Evolutionary conservation across 73 alveolate species (phyloP), one percentile per base, ranked within the genome.

Genomic region (Blepharisma japonicum): DNA sequence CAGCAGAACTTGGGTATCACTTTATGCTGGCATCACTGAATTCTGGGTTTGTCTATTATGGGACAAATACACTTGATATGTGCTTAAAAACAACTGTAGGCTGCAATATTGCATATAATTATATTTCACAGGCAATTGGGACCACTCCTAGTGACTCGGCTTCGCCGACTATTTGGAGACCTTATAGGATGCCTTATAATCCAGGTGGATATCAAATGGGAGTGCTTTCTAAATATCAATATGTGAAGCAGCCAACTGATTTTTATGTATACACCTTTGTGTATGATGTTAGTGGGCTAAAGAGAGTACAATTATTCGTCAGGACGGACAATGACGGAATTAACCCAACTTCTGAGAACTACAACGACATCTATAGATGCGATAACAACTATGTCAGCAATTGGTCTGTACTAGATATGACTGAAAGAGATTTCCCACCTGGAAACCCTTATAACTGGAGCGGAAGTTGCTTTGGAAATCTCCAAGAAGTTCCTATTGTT

Each of bases 191-290:
- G 47, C 74, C 74, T 25, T 61, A 61, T 25, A 61, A 61, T 25
- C 74, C 74, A 25, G 74, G 74, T 18, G 74, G 74, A 39, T 61
- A 61, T 25, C 74, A 61, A 5, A 14, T 14, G 14, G 74, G 74
- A 2, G 14, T 39, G 14, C 23, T 61, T 8, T 14, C 47, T 25
- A n/a, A 61, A 20, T 61, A 61, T 61, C 74, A 61, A 39, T 61
- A 61, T 25, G 47, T 61, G 18, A 8, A 14, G 5, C 74, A 61
- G 47, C 74, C 74, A 14, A 61, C 74, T 61, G 74, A 61, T 25
- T 61, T 61, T 25, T 61, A 39, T n/a, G 47, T 61, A 8, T 61
- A 61, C 23, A 61, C 74, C 47, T 61, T 61, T 25, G 74, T 39
- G 14, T 61, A 61, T 61, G 74, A 61, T 25, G 74, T 61, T 14